phyloP scores from a whole-genome alignment of 306 rosid genomes.

The Neltuma alba region DNA sequence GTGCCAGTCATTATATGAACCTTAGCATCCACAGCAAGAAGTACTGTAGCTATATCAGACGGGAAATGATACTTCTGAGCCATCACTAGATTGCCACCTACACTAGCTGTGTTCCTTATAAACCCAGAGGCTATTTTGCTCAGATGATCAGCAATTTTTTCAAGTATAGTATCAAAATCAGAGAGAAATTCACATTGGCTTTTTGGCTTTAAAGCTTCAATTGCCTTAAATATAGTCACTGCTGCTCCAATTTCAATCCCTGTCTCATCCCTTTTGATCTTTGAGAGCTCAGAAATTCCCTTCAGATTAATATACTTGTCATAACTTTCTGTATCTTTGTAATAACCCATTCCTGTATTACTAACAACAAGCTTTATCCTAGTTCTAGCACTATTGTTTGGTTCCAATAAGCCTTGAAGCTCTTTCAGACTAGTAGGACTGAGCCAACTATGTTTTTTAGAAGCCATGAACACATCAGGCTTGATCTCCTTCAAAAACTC shows the following conservation, averaged over 20 bases:
- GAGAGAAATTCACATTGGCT: not conserved
- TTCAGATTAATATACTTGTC: slow-evolving; percentile 29
- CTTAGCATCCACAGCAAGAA: slow-evolving; percentile 72
- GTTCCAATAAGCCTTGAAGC: slow-evolving; percentile 52
- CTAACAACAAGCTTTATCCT: slow-evolving; percentile 27
- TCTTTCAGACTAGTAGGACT: slow-evolving; percentile 58
- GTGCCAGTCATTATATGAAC: slow-evolving; percentile 58
- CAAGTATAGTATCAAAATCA: not conserved
- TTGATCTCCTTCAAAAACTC: slow-evolving; percentile 53
- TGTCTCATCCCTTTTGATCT: slow-evolving; percentile 47
- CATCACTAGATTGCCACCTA: slow-evolving; percentile 91
- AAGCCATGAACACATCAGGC: slow-evolving; percentile 43
- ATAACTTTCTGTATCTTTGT: slow-evolving; percentile 60
- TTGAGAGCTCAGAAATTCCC: slow-evolving; percentile 5
- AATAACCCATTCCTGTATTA: slow-evolving; percentile 54
- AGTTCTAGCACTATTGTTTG: slow-evolving; percentile 21
- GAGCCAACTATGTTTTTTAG: slow-evolving; percentile 55
- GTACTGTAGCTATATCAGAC: slow-evolving; percentile 81
- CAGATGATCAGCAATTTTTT: not conserved
- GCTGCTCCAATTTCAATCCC: slow-evolving; percentile 79
- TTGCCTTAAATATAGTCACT: slow-evolving; percentile 62
- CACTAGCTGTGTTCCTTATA: slow-evolving; percentile 14
- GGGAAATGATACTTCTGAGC: slow-evolving; percentile 82
- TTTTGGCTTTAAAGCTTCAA: slow-evolving; percentile 52
- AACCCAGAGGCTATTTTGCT: slow-evolving; percentile 9